These are phyloP conservation scores for Spiraea crenata DNA, from an alignment of 331 rosid genomes.

Conservation along the genomic window DNA sequence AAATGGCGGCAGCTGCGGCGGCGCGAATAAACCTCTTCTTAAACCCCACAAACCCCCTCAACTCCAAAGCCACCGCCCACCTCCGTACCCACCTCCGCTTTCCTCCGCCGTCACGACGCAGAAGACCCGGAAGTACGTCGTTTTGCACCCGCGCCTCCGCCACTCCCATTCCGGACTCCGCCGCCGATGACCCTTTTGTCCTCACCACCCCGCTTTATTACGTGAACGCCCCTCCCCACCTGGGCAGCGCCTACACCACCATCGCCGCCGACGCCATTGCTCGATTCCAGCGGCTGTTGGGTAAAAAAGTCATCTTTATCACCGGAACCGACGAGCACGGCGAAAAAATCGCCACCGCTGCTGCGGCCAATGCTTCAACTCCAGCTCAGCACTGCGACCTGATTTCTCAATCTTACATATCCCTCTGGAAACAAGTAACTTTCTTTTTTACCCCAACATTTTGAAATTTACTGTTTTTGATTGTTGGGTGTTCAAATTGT, in stretches of 20 bases:
- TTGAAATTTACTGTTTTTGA: background rate
- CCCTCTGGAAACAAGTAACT: slow-evolving; percentile 75
- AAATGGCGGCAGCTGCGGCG: slow-evolving; percentile 45
- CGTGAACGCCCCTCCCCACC: slow-evolving; percentile 97
- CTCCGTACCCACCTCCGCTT: slow-evolving; percentile 44
- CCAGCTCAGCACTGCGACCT: slow-evolving; percentile 78
- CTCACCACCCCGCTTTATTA: slow-evolving; percentile 94
- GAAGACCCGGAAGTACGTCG: slow-evolving; percentile 13
- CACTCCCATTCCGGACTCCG: slow-evolving; percentile 15
- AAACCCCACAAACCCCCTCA: slow-evolving; percentile 49
- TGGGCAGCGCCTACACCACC: slow-evolving; percentile 99
- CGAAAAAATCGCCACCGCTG: slow-evolving; percentile 92
- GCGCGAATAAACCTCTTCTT: slow-evolving; percentile 52
- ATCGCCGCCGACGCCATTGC: slow-evolving; percentile 98
- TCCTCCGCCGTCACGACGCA: slow-evolving; percentile 9
- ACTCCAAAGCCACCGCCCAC: slow-evolving; percentile 32
- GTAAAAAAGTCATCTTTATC: slow-evolving; percentile 73
- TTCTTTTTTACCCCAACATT: background rate
- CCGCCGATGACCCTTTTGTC: slow-evolving; percentile 50
- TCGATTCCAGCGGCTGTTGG: slow-evolving; percentile 82
- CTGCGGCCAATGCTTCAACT: slow-evolving; percentile 59
- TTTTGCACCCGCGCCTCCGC: slow-evolving; percentile 41
- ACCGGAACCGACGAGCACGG: slow-evolving; percentile 98
- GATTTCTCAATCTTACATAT: slow-evolving; percentile 68
- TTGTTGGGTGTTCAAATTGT: background rate